phyloP scores from a whole-genome alignment of 164 flowering plant genomes.

The Aristolochia fimbriata region DNA sequence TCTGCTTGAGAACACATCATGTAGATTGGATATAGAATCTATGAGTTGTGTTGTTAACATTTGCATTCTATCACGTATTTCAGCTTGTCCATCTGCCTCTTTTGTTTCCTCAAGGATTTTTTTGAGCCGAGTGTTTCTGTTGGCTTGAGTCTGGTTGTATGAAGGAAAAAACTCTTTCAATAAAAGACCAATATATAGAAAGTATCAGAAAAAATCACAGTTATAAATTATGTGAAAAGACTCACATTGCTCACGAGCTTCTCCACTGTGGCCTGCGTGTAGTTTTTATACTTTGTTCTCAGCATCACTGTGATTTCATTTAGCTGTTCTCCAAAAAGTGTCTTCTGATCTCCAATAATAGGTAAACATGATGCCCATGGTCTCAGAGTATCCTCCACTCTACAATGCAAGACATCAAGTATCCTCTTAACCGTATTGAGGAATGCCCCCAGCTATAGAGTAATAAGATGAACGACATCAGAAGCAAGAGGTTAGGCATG shows the following conservation, averaged over 20 bases:
- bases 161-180: not conserved
- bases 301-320: conserved; percentile 74
- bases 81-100: conserved; percentile 79
- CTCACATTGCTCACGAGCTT: conserved; percentile 77
- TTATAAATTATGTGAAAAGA: not conserved
- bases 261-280: conserved; percentile 76
- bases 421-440: conserved; percentile 83
- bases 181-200: not conserved
- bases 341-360: conserved; percentile 44
- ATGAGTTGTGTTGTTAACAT: conserved; percentile 47
- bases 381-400: conserved; percentile 65
- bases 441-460: conserved; percentile 66
- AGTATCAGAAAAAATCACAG: not conserved
- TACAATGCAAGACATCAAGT: conserved; percentile 69
- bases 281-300: conserved; percentile 82
- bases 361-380: conserved; percentile 83
- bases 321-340: conserved; percentile 73
- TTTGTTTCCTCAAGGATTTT: conserved; percentile 78
- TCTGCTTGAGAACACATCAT: conserved; percentile 57
- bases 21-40: conserved; percentile 65
- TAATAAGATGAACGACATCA: too few relatives aligned
- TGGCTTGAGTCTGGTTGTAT: conserved; percentile 45
- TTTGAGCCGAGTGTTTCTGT: conserved; percentile 50
- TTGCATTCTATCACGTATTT: conserved; percentile 90
- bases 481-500: too few relatives aligned